phyloP scores from a whole-genome alignment of 2,329 filamentous ascomycete species.

The Penicillium sp. region DNA sequence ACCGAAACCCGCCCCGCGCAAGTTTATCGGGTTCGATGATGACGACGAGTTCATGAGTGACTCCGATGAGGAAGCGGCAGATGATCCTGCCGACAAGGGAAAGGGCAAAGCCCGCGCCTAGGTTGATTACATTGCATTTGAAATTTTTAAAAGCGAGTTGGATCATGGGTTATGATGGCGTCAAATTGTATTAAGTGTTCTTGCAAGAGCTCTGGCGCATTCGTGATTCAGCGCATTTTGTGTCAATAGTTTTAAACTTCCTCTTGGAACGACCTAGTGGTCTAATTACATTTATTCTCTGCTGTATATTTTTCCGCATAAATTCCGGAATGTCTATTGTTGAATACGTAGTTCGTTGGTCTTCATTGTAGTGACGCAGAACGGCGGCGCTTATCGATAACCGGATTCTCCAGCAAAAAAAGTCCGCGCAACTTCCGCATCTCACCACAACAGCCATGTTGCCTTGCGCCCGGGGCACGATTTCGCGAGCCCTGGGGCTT shows the following conservation, averaged over 20 bases:
- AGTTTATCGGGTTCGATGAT: slow-evolving; percentile 46
- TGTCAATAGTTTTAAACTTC: slow-evolving; percentile 5
- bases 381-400: slow-evolving; percentile 16
- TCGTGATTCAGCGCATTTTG: slow-evolving; percentile 7
- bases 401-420: slow-evolving; percentile 16
- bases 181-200: slow-evolving; percentile 6
- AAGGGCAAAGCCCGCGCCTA: slow-evolving; percentile 33
- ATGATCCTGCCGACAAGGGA: slow-evolving; percentile 31
- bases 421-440: slow-evolving; percentile 16
- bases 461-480: slow-evolving; percentile 22
- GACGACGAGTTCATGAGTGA: slow-evolving; percentile 45
- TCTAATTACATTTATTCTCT: too few species aligned
- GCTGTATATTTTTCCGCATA: too few species aligned
- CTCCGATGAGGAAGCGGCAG: slow-evolving; percentile 34
- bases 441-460: slow-evolving; percentile 23
- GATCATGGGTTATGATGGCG: slow-evolving; percentile 18
- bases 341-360: too few species aligned
- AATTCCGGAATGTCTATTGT: too few species aligned
- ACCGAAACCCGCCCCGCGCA: slow-evolving; percentile 28
- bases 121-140: slow-evolving; percentile 1
- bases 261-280: too few species aligned
- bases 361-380: neutral
- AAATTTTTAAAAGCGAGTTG: slow-evolving; percentile 3
- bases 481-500: slow-evolving; percentile 16
- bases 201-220: slow-evolving; percentile 7